Evolutionary conservation across 75 land plant species (phyloP).

Genomic region (Isoetes taiwanensis): DNA sequence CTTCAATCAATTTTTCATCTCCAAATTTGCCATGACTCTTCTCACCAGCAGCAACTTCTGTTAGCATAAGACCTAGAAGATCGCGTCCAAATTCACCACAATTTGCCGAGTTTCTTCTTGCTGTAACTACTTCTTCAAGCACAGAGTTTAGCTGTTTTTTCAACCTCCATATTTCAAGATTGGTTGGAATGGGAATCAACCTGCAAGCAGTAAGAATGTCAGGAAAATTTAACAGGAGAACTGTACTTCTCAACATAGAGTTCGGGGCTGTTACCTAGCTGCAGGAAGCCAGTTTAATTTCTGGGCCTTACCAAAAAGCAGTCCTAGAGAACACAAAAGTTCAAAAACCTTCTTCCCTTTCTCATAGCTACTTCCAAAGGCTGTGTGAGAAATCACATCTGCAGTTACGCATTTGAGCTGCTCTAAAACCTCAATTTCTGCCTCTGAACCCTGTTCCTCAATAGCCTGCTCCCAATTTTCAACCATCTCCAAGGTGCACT

Average conservation of each 20-base stretch:
- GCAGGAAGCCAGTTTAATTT: neutral
- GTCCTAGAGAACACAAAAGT: slow-evolving; percentile 11
- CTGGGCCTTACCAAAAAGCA: neutral
- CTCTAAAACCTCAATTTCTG: slow-evolving; percentile 32
- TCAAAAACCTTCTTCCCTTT: slow-evolving; percentile 28
- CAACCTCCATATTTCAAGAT: too few species aligned
- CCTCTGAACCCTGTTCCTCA: neutral
- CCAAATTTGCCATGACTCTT: too few species aligned
- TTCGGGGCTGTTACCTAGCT: neutral
- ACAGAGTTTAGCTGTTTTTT: neutral
- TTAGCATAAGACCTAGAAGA: too few species aligned
- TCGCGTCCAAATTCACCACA: too few species aligned
- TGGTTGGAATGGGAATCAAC: too few species aligned
- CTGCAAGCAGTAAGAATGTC: neutral
- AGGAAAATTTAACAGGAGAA: neutral
- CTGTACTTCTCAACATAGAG: neutral
- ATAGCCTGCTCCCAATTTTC: slow-evolving; percentile 25
- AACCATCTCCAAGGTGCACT: slow-evolving; percentile 12
- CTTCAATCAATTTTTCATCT: slow-evolving; percentile 12
- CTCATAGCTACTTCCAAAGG: slow-evolving; percentile 31
- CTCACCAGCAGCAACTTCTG: too few species aligned
- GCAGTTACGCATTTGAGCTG: slow-evolving; percentile 25
- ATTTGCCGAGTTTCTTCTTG: too few species aligned
- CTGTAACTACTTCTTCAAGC: slow-evolving; percentile 16
- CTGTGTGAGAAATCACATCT: slow-evolving; percentile 20